Base-by-base conservation (phyloP, 2,329 filamentous ascomycete species). In the Phaeosphaeriaceae sp. region DNA sequence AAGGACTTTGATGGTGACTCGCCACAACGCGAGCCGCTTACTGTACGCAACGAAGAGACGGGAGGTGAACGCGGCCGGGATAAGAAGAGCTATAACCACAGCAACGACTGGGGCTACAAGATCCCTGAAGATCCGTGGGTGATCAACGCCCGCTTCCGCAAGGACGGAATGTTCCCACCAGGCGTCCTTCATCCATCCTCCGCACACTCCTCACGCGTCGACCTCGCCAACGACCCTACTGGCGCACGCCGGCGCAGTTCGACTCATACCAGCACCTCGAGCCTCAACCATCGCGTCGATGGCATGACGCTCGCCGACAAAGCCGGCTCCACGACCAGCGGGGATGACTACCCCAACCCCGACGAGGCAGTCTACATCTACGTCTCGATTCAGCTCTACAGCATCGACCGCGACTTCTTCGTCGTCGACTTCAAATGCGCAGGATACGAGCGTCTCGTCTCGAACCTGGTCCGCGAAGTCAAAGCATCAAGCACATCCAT, bases 341-440 rank as follows among this genome's bases (percentile, higher is more conserved):
- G 63, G 48, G 67, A 71, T 15, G 67, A 67, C 11, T 68, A 71
- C 31, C 77, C 81, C 13, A 76, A 82, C 47, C 73, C 80, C 3
- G 82, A 86, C 52, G 87, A 92, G 63, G 90, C 91, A 54, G 88
- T 96, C n/a, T 94, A 91, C 74, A 90, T 98, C 71, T 95, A 97
- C 74, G 88, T 99, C 75, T 93, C 96, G 65, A 97, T 99, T 63
- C 95, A 77, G 51, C 69, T 77, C 15, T 77, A 77, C 65, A 74
- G 71, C 57, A 93, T 98, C 82, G 94, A 98, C 76, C 88, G 89
- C 57, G 90, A 91, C 54, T 94, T 95, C 65, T 98, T 94, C 78
- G 89, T 99, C 62, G 95, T 99, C 49, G 95, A 99, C 77, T 99
- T 99, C 84, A 98, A 97, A 76, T 98, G 94, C 76, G 93, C 95